These are phyloP conservation scores for Trametes polyzona DNA, from an alignment of 1,284 basidiomycete species.

Conservation along the genomic window DNA sequence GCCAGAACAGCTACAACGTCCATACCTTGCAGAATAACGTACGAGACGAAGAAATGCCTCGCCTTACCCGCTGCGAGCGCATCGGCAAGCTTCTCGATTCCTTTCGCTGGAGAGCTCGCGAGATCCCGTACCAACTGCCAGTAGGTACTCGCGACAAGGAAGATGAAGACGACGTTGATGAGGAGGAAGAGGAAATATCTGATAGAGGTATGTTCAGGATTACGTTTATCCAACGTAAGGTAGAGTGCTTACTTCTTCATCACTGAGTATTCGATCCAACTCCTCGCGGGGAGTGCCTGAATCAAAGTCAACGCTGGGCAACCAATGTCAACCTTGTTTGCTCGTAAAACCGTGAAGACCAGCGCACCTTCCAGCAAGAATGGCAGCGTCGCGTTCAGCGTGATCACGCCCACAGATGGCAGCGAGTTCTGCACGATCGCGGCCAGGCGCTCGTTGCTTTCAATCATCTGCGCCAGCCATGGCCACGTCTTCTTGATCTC, in stretches of 20 bases:
- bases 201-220: neutral
- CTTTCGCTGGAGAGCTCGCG: conserved; percentile 85
- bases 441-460: conserved; percentile 77
- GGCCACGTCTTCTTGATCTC: conserved; percentile 92
- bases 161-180: conserved; percentile 95
- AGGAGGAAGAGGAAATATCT: conserved; percentile 96
- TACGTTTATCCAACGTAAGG: neutral
- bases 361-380: conserved; percentile 86
- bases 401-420: conserved; percentile 88
- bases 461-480: conserved; percentile 81
- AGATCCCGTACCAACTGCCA: conserved; percentile 88
- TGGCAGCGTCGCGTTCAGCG: conserved; percentile 87
- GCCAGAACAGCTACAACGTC: neutral
- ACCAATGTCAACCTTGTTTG: conserved; percentile 1
- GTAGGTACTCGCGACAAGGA: conserved; percentile 89
- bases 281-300: conserved; percentile 88
- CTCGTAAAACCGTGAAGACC: neutral
- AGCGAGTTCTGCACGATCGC: conserved; percentile 94
- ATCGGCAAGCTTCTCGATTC: conserved; percentile 87
- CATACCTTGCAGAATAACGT: conserved; percentile 91
- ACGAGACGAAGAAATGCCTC: conserved; percentile 94
- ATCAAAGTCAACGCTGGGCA: conserved; percentile 77
- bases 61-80: conserved; percentile 78
- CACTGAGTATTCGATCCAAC: conserved; percentile 92
- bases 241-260: conserved; percentile 78